Evolutionary conservation across 2,329 filamentous ascomycete species (phyloP).

Genomic region (Pyricularia grisea): DNA sequence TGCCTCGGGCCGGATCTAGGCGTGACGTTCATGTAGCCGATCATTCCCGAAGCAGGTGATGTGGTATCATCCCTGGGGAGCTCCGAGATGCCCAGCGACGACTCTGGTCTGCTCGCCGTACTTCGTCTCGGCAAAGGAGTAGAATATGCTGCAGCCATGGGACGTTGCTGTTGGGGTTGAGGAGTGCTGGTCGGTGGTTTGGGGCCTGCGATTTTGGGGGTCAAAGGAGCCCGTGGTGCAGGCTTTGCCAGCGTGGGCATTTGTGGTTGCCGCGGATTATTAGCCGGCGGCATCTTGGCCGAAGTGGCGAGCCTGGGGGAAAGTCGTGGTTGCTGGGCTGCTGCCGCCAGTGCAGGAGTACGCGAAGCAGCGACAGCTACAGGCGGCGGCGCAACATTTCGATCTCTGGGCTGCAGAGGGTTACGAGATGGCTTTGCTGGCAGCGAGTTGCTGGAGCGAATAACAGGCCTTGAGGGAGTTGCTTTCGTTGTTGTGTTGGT

Average conservation of each 20-base stretch:
- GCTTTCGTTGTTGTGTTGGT: conserved; percentile 4
- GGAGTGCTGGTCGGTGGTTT: conserved; percentile 6
- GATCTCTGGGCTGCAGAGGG: conserved; percentile 21
- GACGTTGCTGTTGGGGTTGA: conserved; percentile 14
- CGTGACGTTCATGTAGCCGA: conserved; percentile 59
- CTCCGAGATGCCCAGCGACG: conserved; percentile 6
- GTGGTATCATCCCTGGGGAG: conserved; percentile 36
- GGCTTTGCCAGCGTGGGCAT: conserved; percentile 59
- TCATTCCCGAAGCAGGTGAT: conserved; percentile 42
- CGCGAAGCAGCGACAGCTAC: conserved; percentile 10
- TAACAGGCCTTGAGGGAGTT: conserved; percentile 1
- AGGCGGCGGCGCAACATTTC: conserved; percentile 27
- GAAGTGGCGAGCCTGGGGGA: conserved; percentile 6
- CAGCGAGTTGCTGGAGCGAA: conserved; percentile 9
- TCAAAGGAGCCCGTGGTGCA: conserved; percentile 38
- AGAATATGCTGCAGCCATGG: conserved; percentile 22
- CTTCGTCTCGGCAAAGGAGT: conserved; percentile 31
- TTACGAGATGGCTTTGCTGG: conserved; percentile 11
- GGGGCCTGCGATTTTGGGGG: conserved; percentile 40
- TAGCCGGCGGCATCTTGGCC: conserved; percentile 28
- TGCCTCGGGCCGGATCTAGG: conserved; percentile 69
- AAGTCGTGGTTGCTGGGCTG: conserved; percentile 6
- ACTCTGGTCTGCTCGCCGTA: conserved; percentile 12
- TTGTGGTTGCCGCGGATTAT: conserved; percentile 47
- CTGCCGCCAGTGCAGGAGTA: conserved; percentile 7